Percentiles rank a stretch among this genome's conserved stretches.
These are phyloP conservation scores for Gymnopilus junonius DNA, from an alignment of 768 basidiomycete species.

Conservation along the genomic window DNA sequence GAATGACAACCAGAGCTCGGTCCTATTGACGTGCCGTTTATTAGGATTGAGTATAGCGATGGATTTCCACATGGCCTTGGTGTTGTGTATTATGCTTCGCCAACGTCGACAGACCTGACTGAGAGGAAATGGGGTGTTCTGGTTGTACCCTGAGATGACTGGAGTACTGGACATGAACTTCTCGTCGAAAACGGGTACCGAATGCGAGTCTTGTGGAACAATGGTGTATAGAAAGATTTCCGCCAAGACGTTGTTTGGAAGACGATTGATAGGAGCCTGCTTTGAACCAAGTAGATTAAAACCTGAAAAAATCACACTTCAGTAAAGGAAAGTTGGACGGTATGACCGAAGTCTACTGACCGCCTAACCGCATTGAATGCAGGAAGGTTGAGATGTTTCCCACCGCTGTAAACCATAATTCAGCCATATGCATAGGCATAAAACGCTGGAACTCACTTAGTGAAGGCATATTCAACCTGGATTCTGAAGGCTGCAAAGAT, in stretches of 20 bases:
- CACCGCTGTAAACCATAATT: no score
- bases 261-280: neutral
- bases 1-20: conserved; percentile 9
- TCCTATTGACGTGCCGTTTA: conserved; percentile 7
- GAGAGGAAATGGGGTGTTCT: conserved; percentile 13
- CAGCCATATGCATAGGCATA: no score
- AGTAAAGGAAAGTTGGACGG: neutral
- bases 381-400: neutral
- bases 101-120: conserved; percentile 19
- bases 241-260: neutral
- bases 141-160: conserved; percentile 2
- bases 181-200: neutral
- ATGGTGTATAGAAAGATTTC: neutral
- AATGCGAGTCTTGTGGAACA: neutral
- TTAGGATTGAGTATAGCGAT: conserved; percentile 14
- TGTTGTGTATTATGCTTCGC: conserved; percentile 9
- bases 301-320: neutral
- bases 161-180: neutral
- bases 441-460: no score
- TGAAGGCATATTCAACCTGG: no score
- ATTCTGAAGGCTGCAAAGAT: no score
- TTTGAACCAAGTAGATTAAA: neutral
- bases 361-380: neutral
- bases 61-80: conserved; percentile 14
- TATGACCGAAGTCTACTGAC: neutral